Base-by-base conservation (phyloP, 1,284 basidiomycete species). In the Uromyces viciae-fabae region DNA sequence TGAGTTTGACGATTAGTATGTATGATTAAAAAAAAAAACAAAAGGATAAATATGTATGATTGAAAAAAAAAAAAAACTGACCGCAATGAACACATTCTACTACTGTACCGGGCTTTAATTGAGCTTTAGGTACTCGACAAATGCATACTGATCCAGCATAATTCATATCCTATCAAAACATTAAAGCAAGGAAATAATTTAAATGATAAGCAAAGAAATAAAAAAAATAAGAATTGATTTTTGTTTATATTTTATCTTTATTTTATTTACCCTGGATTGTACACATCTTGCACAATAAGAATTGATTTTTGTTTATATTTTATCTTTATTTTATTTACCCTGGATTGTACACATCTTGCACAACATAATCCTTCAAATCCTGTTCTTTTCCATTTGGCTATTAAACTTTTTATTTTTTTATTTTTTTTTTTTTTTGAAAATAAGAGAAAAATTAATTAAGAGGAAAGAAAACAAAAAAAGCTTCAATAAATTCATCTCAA, bases 361-460 rank as follows among this genome's bases (percentile, higher is more conserved):
- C 97, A 99, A 86, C 97, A 99, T 46, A 99, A 89, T 86, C 98
- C 98, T 87, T 99, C 97, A 86, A 99, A 99, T 2, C 97, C 97
- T 14, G 93, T 88, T 87, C 98, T 97, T 89, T 99, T 99, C 97
- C 97, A 99, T 87, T 99, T 99, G 42, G 97, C 97, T 86, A 99
- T 94, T 86, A 99, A 88, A 85, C 96, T 98, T n/a, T n/a, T n/a
- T n/a, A n/a, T n/a, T n/a, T n/a, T n/a, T n/a, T n/a, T n/a, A n/a
- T n/a, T n/a, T n/a, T n/a, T n/a, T n/a, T n/a, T n/a, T n/a, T n/a
- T n/a, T n/a, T n/a, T n/a, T n/a, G n/a, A n/a, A 84, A 52, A 42
- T 19, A 40, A 56, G 75, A 82, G 68, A 69, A 43, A 40, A 43
- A 22, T 43, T 49, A 58, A 58, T 79, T 22, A 62, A 64, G n/a